phyloP scores from a whole-genome alignment of 129 eudicot genomes.

The Saposhnikovia divaricata region DNA sequence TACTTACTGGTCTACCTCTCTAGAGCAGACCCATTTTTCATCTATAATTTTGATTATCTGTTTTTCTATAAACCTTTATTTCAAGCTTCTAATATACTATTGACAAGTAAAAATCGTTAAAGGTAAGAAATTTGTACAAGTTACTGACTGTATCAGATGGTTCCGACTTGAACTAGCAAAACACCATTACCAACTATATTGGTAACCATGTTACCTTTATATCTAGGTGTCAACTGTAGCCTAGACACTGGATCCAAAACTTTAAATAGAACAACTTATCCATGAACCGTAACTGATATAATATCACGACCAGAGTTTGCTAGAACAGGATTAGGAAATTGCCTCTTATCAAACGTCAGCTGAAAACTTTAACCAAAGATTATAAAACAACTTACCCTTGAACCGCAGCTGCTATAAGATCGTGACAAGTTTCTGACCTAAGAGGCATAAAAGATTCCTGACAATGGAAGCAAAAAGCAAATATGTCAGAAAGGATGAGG shows the following conservation, averaged over 20 bases:
- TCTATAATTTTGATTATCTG: neutral
- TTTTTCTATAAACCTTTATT: neutral
- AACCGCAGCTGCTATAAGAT: slow-evolving; percentile 91
- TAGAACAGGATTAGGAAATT: slow-evolving; percentile 53
- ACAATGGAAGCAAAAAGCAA: slow-evolving; percentile 7
- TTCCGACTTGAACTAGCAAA: neutral
- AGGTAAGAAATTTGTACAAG: neutral
- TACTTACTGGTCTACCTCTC: neutral
- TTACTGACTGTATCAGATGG: neutral
- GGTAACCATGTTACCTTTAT: neutral
- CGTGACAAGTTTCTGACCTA: slow-evolving; percentile 71
- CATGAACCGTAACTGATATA: slow-evolving; percentile 89
- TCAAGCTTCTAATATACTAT: neutral
- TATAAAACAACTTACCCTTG: slow-evolving; percentile 58
- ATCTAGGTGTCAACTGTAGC: neutral
- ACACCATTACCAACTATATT: neutral
- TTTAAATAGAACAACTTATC: slow-evolving; percentile 37
- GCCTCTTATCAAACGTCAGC: neutral
- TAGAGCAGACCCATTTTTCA: neutral
- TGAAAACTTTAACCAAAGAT: neutral
- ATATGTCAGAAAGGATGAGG: neutral
- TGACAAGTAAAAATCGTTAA: too few relatives aligned
- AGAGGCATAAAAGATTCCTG: slow-evolving; percentile 95
- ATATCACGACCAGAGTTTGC: slow-evolving; percentile 79
- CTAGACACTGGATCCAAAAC: neutral